Conservation (phyloP, 2,329 filamentous ascomycete genomes). For the Nemania abortiva region DNA sequence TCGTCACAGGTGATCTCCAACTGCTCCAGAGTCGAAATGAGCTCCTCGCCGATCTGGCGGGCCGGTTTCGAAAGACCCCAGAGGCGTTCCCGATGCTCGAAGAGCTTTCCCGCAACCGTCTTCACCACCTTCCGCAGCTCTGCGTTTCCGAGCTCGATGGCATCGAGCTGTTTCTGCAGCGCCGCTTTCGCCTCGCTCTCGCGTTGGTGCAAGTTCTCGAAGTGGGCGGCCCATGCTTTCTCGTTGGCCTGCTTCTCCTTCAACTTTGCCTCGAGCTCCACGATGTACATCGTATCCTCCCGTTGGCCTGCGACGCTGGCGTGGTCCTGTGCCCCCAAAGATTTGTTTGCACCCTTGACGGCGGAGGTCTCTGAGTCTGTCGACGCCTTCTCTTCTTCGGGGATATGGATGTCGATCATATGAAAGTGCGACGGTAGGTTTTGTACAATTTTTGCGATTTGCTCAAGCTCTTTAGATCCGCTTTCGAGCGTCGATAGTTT, state of each 20-base stretch:
- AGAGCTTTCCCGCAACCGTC: conserved; percentile 11
- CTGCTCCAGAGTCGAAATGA: conserved; percentile 20
- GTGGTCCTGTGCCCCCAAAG: background rate
- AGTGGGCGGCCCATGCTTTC: conserved; percentile 18
- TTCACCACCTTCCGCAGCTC: conserved; percentile 12
- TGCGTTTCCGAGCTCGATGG: background rate
- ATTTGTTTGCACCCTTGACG: background rate
- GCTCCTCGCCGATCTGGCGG: conserved; percentile 29
- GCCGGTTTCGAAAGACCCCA: conserved; percentile 23
- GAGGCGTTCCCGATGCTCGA: conserved; percentile 18
- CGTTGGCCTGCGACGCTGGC: background rate
- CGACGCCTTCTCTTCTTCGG: background rate
- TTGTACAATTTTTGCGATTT: conserved; percentile 3
- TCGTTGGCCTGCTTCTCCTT: conserved; percentile 28
- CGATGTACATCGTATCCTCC: conserved; percentile 25
- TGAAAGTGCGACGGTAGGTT: conserved; percentile 17
- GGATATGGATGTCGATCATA: conserved; percentile 18
- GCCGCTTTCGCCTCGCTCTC: background rate
- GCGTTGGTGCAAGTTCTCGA: conserved; percentile 13
- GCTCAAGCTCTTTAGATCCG: conserved; percentile 17
- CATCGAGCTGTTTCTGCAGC: background rate
- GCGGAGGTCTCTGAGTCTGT: background rate
- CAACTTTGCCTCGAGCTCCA: conserved; percentile 25
- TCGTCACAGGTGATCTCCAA: conserved; percentile 13
- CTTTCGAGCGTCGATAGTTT: conserved; percentile 21